phyloP scores from a whole-genome alignment of 495 filamentous ascomycete species.

The Lophiotrema nucula region DNA sequence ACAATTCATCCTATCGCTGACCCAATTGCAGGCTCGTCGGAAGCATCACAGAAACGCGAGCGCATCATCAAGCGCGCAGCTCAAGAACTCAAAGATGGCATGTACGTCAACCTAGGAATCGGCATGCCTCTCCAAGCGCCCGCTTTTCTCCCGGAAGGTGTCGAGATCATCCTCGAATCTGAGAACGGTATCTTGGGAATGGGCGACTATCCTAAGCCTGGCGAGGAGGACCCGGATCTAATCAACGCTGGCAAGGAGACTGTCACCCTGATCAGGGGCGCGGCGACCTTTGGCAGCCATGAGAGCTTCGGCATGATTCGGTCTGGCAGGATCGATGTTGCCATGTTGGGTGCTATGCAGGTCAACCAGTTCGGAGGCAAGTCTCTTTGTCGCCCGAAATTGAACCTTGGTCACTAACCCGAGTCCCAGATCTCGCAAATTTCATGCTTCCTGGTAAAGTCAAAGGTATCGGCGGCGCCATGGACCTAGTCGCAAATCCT shows the following conservation, averaged over 20 bases:
- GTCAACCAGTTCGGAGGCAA: slow-evolving; percentile 59
- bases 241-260: slow-evolving; percentile 97
- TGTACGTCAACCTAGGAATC: slow-evolving; percentile 93
- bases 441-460: slow-evolving; percentile 93
- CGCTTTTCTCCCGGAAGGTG: slow-evolving; percentile 74
- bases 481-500: slow-evolving; percentile 91
- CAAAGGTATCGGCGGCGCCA: slow-evolving; percentile 92
- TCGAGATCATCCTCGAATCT: slow-evolving; percentile 82
- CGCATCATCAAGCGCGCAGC: slow-evolving; percentile 83
- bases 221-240: slow-evolving; percentile 83
- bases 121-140: slow-evolving; percentile 95
- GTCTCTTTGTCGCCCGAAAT: too few relatives aligned
- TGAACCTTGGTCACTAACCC: slow-evolving; percentile 2
- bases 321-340: slow-evolving; percentile 79
- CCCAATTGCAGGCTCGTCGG: slow-evolving; percentile 15
- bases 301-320: slow-evolving; percentile 96
- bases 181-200: slow-evolving; percentile 92
- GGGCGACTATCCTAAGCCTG: slow-evolving; percentile 79
- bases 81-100: slow-evolving; percentile 95
- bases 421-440: slow-evolving; percentile 77
- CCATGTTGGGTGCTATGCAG: slow-evolving; percentile 92
- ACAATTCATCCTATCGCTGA: neutral
- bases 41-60: slow-evolving; percentile 53
- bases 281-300: slow-evolving; percentile 78
- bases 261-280: slow-evolving; percentile 78